These are phyloP conservation scores for Globisporangium nodosum DNA, from an alignment of 352 stramenopile genomes.

Conservation along the genomic window DNA sequence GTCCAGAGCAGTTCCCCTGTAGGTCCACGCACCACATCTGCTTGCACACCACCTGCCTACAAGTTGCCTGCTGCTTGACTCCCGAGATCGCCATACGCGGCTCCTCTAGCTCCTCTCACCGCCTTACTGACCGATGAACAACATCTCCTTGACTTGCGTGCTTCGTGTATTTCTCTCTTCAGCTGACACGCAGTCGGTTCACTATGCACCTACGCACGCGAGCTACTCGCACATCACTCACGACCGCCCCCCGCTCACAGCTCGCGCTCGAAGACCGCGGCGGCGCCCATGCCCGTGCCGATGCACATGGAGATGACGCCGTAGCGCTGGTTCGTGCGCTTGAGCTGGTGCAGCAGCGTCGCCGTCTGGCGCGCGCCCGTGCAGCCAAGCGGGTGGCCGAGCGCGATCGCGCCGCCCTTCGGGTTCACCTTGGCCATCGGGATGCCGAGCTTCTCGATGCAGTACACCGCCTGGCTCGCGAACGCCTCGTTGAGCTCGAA, in stretches of 20 bases:
- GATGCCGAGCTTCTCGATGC: constrained; percentile 71
- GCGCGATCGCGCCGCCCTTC: constrained; percentile 84
- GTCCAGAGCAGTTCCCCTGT: too few species aligned
- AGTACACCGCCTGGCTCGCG: constrained; percentile 84
- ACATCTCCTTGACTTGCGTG: too few species aligned
- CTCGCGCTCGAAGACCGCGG: constrained; percentile 88
- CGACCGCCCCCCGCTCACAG: constrained; percentile 9
- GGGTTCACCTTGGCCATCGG: constrained; percentile 85
- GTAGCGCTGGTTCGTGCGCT: constrained; percentile 76
- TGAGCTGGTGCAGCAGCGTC: constrained; percentile 91
- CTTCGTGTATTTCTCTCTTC: too few species aligned
- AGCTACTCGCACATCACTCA: not conserved
- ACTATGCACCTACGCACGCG: not conserved
- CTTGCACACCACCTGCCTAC: too few species aligned
- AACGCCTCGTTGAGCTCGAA: constrained; percentile 93
- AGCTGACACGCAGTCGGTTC: too few species aligned
- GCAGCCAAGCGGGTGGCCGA: constrained; percentile 88
- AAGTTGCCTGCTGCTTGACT: too few species aligned
- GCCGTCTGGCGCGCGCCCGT: constrained; percentile 88
- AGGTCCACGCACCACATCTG: too few species aligned
- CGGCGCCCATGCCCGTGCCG: constrained; percentile 92
- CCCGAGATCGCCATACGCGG: too few species aligned
- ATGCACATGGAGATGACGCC: constrained; percentile 95
- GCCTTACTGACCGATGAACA: too few species aligned
- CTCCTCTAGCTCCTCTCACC: too few species aligned